These are phyloP conservation scores for Aristolochia contorta DNA, from an alignment of 164 flowering plant species.

Conservation along the genomic window DNA sequence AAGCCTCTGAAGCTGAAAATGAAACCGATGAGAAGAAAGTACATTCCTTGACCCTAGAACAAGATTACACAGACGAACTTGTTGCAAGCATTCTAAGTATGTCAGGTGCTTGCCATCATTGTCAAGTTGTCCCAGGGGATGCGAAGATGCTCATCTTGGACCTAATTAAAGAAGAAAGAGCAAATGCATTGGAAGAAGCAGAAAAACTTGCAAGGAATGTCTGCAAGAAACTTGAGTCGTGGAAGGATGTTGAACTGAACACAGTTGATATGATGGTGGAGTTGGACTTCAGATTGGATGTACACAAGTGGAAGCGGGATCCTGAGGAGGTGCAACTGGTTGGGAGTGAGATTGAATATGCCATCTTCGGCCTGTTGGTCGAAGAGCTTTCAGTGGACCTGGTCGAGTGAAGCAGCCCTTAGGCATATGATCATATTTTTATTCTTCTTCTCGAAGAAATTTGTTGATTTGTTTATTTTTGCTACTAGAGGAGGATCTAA, in stretches of 20 bases:
- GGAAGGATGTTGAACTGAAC: constrained; percentile 53
- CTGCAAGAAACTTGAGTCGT: constrained; percentile 46
- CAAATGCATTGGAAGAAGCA: constrained; percentile 2
- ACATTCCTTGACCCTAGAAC: neutral
- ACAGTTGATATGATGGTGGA: constrained; percentile 88
- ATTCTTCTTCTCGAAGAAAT: neutral
- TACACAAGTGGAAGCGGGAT: constrained; percentile 37
- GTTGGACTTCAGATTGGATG: constrained; percentile 39
- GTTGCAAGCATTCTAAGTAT: constrained; percentile 17
- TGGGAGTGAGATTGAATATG: constrained; percentile 38
- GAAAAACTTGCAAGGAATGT: constrained; percentile 32
- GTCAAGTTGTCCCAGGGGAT: constrained; percentile 25
- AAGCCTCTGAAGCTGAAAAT: constrained; percentile 3
- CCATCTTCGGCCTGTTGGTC: constrained; percentile 38
- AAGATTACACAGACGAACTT: constrained; percentile 2
- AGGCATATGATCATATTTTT: too few relatives aligned
- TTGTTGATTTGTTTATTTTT: neutral
- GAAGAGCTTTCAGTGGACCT: constrained; percentile 58
- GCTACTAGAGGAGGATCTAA: neutral
- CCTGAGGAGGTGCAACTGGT: constrained; percentile 28
- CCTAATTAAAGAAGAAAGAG: constrained; percentile 43
- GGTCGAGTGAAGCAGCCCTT: neutral
- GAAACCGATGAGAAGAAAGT: constrained; percentile 5
- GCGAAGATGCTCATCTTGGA: constrained; percentile 49
- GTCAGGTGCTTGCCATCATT: constrained; percentile 9